phyloP scores from a whole-genome alignment of 2,329 filamentous ascomycete species.

The Ophiocordyceps australis region DNA sequence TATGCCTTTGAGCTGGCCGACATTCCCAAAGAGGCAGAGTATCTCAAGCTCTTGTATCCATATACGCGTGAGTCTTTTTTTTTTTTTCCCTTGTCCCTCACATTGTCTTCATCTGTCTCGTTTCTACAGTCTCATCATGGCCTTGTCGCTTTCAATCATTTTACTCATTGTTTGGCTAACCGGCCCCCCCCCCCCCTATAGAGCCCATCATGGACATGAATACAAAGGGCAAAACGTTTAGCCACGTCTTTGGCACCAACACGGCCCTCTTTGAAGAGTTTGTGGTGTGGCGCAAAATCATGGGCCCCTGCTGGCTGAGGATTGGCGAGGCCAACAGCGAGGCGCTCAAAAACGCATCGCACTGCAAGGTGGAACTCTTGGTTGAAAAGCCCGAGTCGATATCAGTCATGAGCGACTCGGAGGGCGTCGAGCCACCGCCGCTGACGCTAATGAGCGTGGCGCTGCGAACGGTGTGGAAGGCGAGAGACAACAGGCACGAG shows the following conservation, averaged over 20 bases:
- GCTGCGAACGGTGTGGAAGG: constrained; percentile 73
- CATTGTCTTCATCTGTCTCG: too few relatives aligned
- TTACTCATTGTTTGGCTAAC: too few relatives aligned
- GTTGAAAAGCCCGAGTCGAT: constrained; percentile 65
- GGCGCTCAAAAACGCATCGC: constrained; percentile 77
- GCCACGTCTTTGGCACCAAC: constrained; percentile 82
- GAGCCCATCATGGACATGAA: constrained; percentile 55
- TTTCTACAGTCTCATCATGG: too few relatives aligned
- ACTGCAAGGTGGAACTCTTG: constrained; percentile 87
- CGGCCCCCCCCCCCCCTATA: too few relatives aligned
- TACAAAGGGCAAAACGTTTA: constrained; percentile 71
- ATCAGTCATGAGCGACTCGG: constrained; percentile 53
- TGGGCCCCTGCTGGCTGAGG: constrained; percentile 95
- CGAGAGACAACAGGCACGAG: constrained; percentile 90
- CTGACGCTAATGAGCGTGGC: constrained; percentile 93
- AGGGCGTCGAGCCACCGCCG: constrained; percentile 68
- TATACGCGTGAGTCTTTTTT: constrained; percentile 58
- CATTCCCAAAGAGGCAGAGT: constrained; percentile 76
- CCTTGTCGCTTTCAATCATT: too few relatives aligned
- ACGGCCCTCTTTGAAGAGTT: constrained; percentile 95
- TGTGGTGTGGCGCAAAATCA: constrained; percentile 95
- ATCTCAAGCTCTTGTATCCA: constrained; percentile 89
- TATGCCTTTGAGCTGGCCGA: constrained; percentile 87
- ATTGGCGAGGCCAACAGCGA: constrained; percentile 75
- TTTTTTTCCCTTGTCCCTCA: too few relatives aligned